A percentile compares a stretch with the other conserved stretches of the same genome.
These are phyloP conservation scores for Purshia tridentata DNA, from an alignment of 306 rosid genomes.

Conservation along the genomic window DNA sequence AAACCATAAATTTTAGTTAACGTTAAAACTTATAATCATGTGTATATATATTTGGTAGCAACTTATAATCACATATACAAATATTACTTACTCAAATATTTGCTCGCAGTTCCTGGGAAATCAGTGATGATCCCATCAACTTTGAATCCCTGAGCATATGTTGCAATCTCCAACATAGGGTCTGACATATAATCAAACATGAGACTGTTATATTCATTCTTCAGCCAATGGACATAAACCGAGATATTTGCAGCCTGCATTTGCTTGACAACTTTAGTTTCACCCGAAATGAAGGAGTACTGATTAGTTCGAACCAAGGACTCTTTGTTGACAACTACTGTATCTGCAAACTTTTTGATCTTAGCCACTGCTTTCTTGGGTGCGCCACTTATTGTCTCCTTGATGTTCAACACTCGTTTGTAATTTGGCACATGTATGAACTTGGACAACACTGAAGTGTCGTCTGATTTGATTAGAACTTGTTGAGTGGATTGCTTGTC, in stretches of 20 bases:
- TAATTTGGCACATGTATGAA: constrained; percentile 50
- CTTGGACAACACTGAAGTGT: constrained; percentile 73
- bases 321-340: constrained; percentile 46
- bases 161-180: constrained; percentile 63
- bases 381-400: constrained; percentile 33
- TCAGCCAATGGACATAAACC: constrained; percentile 44
- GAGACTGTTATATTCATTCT: constrained; percentile 61
- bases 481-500: constrained; percentile 66
- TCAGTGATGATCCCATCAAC: constrained; percentile 78
- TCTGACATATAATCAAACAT: constrained; percentile 72
- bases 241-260: constrained; percentile 60
- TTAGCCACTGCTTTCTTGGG: constrained; percentile 49
- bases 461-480: constrained; percentile 79
- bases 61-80: no score
- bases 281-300: constrained; percentile 25
- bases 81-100: constrained; percentile 69
- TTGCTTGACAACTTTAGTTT: constrained; percentile 50
- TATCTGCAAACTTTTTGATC: constrained; percentile 68
- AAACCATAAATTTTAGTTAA: not conserved
- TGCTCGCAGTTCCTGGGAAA: constrained; percentile 69
- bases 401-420: constrained; percentile 42
- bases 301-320: constrained; percentile 10
- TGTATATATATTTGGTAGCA: no score
- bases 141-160: constrained; percentile 31
- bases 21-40: not conserved